These are phyloP conservation scores for Brassica cretica DNA, from an alignment of 345 rosid species.

Conservation along the genomic window DNA sequence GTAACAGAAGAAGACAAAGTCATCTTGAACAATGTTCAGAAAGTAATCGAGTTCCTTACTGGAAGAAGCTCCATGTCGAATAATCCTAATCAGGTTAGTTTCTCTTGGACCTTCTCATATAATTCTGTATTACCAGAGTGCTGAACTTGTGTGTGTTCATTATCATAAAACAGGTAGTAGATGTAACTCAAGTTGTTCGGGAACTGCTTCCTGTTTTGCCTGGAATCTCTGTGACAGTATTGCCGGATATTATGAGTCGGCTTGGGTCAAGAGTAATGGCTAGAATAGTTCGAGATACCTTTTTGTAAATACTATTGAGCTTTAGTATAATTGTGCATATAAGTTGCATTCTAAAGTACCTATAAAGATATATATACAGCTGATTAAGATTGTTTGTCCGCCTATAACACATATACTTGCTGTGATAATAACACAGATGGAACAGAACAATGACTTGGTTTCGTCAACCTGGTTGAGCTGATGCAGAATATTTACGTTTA, in stretches of 20 bases:
- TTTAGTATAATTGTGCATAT: constrained; percentile 33
- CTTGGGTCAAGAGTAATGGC: constrained; percentile 78
- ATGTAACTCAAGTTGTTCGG: constrained; percentile 52
- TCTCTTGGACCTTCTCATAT: not conserved
- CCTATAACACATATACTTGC: no score
- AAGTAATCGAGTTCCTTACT: constrained; percentile 72
- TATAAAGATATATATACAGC: not conserved
- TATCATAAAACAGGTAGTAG: constrained; percentile 45
- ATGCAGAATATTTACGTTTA: no score
- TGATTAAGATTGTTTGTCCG: no score
- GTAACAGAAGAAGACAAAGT: constrained; percentile 78
- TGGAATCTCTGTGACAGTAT: constrained; percentile 66
- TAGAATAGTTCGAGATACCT: constrained; percentile 66
- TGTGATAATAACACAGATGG: no score
- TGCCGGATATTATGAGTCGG: constrained; percentile 74
- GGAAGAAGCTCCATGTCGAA: constrained; percentile 62
- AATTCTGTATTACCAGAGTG: not conserved
- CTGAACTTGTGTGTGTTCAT: not conserved
- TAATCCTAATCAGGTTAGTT: constrained; percentile 61
- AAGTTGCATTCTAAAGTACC: not conserved
- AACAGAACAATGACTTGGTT: no score
- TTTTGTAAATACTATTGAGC: constrained; percentile 45
- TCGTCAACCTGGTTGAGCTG: no score
- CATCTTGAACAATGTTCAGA: constrained; percentile 74
- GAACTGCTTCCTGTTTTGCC: constrained; percentile 85